Conservation (phyloP, 2,329 filamentous ascomycete species). For the Chaetomiaceae sp. region DNA sequence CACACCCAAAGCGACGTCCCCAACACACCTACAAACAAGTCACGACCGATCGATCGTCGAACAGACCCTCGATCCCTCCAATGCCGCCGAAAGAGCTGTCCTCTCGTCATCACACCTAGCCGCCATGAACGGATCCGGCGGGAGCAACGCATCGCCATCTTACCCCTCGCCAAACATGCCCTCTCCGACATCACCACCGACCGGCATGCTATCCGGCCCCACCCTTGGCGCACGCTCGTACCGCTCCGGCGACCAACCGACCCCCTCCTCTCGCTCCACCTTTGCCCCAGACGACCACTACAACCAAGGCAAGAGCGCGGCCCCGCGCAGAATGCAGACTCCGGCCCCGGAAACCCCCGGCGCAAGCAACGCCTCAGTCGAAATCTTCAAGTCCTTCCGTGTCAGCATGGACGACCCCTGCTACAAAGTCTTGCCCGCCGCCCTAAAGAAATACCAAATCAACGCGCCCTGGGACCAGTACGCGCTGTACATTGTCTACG, state of each 20-base stretch:
- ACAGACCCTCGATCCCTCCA: conserved; percentile 63
- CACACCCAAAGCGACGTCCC: conserved; percentile 71
- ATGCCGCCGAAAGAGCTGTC: conserved; percentile 62
- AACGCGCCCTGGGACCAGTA: conserved; percentile 97
- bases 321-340: conserved; percentile 57
- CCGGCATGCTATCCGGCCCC: conserved; percentile 41
- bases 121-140: conserved; percentile 61
- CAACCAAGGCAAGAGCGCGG: conserved; percentile 37
- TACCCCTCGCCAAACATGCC: conserved; percentile 64
- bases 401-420: conserved; percentile 98
- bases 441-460: conserved; percentile 97
- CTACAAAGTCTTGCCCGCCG: conserved; percentile 92
- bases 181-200: conserved; percentile 65
- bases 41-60: conserved; percentile 63
- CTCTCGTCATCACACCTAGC: conserved; percentile 65
- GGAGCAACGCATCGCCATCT: conserved; percentile 50
- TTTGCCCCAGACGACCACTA: conserved; percentile 45
- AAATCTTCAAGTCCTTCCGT: conserved; percentile 98
- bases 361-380: conserved; percentile 60
- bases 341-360: conserved; percentile 59
- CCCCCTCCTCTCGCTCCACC: conserved; percentile 51
- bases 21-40: conserved; percentile 65
- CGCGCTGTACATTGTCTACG: conserved; percentile 95
- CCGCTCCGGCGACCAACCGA: conserved; percentile 48
- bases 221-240: conserved; percentile 60